Base-by-base conservation (phyloP, 306 rosid genomes). In the Casuarina glauca region DNA sequence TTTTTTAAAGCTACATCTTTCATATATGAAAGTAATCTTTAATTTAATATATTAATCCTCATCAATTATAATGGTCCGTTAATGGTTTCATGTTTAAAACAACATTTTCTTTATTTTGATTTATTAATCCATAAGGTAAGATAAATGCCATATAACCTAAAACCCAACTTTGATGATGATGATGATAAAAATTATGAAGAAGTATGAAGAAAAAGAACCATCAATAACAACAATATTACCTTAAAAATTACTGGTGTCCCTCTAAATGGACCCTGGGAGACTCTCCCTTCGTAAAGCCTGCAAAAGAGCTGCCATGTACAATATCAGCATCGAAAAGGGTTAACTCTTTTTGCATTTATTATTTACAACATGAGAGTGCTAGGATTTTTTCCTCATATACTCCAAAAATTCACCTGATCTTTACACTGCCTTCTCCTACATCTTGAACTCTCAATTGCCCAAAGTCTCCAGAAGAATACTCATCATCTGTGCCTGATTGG, bases 241-340 rank as follows among this genome's bases (percentile, higher is more conserved):
- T 92, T 94, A 78, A 94, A 92, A 83, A 91, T 70, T 79, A 94
- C 87, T 0, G 97, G 78, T 43, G 91, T 87, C 38, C 96, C 95
- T 70, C 67, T 81, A 74, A 81, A 84, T n/a, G 91, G 87, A 77
- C 98, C 97, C 80, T 85, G 88, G 58, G 97, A 88, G 64, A 94
- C 91, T 78, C 97, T 94, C 49, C 98, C 98, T 80, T 92, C 95
- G 71, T 92, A 94, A 81, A 94, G 97, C 89, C 98, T 94, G 87
- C 83, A 88, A 89, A 36, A 68, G 76, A 82, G 85, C 94, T 85
- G 93, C 81, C 90, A 80, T 76, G 72, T 84, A 85, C 79, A 71
- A 80, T 82, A 91, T 87, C 81, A 89, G 86, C 77, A 82, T 60
- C 61, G 67, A 81, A 51, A 68, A 83, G 41, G 39, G 78, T 26